These are phyloP conservation scores for Lotus japonicus DNA, from an alignment of 306 rosid genomes.

Conservation along the genomic window DNA sequence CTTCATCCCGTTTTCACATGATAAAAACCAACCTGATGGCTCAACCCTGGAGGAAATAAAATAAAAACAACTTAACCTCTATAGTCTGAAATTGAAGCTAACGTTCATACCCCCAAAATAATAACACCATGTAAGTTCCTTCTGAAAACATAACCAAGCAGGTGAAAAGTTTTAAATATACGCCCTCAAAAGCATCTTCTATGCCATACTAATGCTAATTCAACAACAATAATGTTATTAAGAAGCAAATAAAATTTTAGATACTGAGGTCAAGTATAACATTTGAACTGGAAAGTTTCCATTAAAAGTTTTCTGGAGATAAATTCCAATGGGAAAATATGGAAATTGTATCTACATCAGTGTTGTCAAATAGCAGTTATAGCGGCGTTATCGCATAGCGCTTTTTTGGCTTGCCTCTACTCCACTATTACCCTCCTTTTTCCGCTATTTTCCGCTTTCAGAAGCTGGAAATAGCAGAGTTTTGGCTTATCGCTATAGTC, in stretches of 20 bases:
- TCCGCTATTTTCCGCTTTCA: no score
- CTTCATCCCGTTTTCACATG: no score
- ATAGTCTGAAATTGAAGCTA: background rate
- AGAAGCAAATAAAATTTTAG: background rate
- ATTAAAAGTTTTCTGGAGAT: background rate
- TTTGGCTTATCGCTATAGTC: no score
- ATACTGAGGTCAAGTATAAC: background rate
- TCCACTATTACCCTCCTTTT: no score
- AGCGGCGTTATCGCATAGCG: no score
- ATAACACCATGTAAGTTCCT: background rate
- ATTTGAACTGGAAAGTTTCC: conserved; percentile 7
- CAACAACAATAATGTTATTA: background rate
- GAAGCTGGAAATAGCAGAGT: no score
- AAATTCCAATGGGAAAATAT: background rate
- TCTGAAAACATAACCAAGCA: background rate
- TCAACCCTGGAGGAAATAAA: no score
- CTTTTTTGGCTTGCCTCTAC: no score
- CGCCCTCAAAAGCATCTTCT: conserved; percentile 13
- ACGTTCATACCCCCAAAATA: background rate
- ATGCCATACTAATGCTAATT: background rate
- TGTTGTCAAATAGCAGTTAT: no score
- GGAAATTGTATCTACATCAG: background rate
- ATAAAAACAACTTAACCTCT: no score
- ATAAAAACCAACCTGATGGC: no score
- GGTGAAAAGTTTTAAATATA: background rate